phyloP scores from a whole-genome alignment of 768 basidiomycete species.

The Hirschioporus abietinus region DNA sequence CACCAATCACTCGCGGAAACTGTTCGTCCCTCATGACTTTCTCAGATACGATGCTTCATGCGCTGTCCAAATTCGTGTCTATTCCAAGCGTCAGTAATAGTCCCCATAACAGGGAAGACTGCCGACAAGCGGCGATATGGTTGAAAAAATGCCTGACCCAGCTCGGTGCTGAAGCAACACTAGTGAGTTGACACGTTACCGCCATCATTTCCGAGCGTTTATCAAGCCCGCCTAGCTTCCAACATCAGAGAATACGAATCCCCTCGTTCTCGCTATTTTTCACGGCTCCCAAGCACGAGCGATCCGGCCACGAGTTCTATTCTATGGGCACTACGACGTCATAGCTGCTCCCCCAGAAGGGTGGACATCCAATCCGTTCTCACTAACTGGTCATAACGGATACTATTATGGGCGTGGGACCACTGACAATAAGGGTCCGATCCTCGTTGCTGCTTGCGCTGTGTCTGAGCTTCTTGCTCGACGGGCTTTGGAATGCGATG shows the following conservation, averaged over 20 bases:
- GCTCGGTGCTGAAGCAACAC: constrained; percentile 75
- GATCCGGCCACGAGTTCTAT: constrained; percentile 61
- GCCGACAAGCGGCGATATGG: constrained; percentile 92
- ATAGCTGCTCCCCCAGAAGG: constrained; percentile 69
- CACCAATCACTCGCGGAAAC: neutral
- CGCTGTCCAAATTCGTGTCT: constrained; percentile 79
- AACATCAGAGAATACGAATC: constrained; percentile 71
- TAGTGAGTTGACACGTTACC: constrained; percentile 41
- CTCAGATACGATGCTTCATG: constrained; percentile 69
- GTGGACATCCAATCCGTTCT: constrained; percentile 86
- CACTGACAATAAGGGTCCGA: constrained; percentile 94
- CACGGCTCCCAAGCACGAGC: constrained; percentile 54
- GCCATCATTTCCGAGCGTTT: neutral
- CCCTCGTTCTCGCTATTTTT: constrained; percentile 88
- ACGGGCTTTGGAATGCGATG: constrained; percentile 74
- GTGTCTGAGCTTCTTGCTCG: constrained; percentile 72
- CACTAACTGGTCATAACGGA: constrained; percentile 75
- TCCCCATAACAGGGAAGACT: constrained; percentile 70
- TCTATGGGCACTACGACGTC: constrained; percentile 99
- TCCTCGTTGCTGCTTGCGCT: constrained; percentile 86
- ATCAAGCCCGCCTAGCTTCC: constrained; percentile 48
- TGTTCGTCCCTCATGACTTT: neutral
- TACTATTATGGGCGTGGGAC: constrained; percentile 89
- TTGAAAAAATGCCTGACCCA: constrained; percentile 83
- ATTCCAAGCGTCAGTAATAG: constrained; percentile 81